Percentiles rank a stretch among this genome's conserved stretches.
These are phyloP conservation scores for Calonectria hawksworthii DNA, from an alignment of 2,329 filamentous ascomycete genomes.

Conservation along the genomic window DNA sequence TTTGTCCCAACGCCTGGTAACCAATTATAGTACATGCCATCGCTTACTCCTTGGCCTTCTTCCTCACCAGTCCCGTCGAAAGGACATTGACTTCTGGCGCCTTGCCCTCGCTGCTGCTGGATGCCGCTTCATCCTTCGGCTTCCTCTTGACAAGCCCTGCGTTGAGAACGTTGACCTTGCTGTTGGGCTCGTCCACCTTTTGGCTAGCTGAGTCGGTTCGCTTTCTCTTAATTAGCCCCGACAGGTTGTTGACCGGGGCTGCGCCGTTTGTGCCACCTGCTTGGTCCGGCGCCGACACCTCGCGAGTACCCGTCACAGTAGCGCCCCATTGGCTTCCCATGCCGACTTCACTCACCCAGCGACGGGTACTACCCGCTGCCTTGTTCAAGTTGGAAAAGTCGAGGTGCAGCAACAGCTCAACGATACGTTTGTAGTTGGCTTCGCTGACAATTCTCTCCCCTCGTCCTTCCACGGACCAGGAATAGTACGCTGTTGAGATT, in stretches of 20 bases:
- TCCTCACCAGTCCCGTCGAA: slow-evolving; percentile 64
- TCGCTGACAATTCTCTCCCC: slow-evolving; percentile 76
- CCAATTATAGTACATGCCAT: slow-evolving; percentile 18
- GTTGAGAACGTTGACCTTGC: slow-evolving; percentile 61
- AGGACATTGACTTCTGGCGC: slow-evolving; percentile 61
- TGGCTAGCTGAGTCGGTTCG: slow-evolving; percentile 47
- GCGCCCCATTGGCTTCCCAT: slow-evolving; percentile 67
- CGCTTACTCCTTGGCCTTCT: slow-evolving; percentile 64
- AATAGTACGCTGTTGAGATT: slow-evolving; percentile 72
- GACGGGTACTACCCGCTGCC: slow-evolving; percentile 73
- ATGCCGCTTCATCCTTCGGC: slow-evolving; percentile 56
- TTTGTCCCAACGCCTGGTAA: slow-evolving; percentile 26
- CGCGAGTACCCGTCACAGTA: slow-evolving; percentile 61
- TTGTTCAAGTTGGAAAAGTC: slow-evolving; percentile 79
- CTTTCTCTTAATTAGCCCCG: slow-evolving; percentile 64
- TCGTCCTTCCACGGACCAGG: slow-evolving; percentile 73
- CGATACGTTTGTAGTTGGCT: slow-evolving; percentile 74
- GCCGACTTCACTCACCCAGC: slow-evolving; percentile 79
- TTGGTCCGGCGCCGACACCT: slow-evolving; percentile 33
- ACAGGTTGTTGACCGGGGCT: slow-evolving; percentile 60
- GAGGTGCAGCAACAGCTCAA: slow-evolving; percentile 78
- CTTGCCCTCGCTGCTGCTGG: slow-evolving; percentile 17
- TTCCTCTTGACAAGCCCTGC: slow-evolving; percentile 68
- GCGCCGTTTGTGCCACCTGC: slow-evolving; percentile 27
- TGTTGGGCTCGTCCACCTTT: slow-evolving; percentile 31